Conservation (phyloP, 2,329 filamentous ascomycete genomes). For the Fusarium sp. region DNA sequence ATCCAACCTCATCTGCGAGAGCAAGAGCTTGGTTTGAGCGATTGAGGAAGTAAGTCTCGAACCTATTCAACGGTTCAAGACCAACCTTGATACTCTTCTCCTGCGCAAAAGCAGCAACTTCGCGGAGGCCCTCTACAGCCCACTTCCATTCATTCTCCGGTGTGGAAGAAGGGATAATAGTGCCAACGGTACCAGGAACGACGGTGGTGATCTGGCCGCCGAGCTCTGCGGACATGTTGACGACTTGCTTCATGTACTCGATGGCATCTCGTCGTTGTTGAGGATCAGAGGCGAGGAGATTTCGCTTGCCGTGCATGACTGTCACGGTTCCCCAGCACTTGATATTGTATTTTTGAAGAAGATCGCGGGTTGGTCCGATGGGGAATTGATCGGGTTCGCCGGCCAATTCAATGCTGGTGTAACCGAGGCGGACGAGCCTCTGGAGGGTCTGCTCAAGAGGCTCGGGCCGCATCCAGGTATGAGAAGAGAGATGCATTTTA, state of each 20-base stretch:
- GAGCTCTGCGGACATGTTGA: conserved; percentile 19
- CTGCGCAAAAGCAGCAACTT: conserved; percentile 20
- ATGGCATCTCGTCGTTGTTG: conserved; percentile 21
- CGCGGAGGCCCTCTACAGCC: conserved; percentile 24
- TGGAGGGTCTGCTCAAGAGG: conserved; percentile 25
- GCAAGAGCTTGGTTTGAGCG: conserved; percentile 29
- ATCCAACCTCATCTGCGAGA: conserved; percentile 28
- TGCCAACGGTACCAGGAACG: conserved; percentile 26
- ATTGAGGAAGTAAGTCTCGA: conserved; percentile 38
- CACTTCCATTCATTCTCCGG: conserved; percentile 31
- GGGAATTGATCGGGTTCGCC: conserved; percentile 20
- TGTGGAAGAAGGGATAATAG: conserved; percentile 13
- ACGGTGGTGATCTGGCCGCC: conserved; percentile 19
- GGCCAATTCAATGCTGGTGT: conserved; percentile 28
- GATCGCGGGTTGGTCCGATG: neutral
- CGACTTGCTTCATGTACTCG: conserved; percentile 30
- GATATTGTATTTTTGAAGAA: conserved; percentile 26
- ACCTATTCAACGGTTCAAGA: conserved; percentile 33
- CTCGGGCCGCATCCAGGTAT: conserved; percentile 37
- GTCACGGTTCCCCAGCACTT: conserved; percentile 35
- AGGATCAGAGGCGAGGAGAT: conserved; percentile 22
- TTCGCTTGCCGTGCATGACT: conserved; percentile 26
- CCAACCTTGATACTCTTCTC: conserved; percentile 20
- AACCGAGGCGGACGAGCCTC: conserved; percentile 17
- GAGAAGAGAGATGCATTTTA: conserved; percentile 31